Percentiles rank a stretch among this genome's conserved stretches.
Conservation (phyloP, 2,329 filamentous ascomycete species). For the Xylariaceae sp. region DNA sequence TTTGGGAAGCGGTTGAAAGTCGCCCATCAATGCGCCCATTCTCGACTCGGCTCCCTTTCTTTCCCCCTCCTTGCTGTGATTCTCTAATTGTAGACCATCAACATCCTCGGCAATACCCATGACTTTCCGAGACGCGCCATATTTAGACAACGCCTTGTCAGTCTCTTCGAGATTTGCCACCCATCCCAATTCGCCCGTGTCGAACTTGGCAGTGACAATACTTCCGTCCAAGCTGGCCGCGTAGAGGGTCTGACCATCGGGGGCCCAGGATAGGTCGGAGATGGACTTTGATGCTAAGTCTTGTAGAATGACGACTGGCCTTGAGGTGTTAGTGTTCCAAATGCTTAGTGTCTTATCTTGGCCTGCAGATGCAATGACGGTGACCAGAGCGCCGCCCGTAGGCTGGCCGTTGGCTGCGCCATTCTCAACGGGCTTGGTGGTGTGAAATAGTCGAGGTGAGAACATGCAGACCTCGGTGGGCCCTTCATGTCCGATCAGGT, state of each 20-base stretch:
- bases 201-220: conserved; percentile 78
- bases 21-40: conserved; percentile 98
- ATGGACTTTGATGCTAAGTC: conserved; percentile 89
- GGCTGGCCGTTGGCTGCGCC: conserved; percentile 47
- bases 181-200: conserved; percentile 84
- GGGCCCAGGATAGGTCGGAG: conserved; percentile 90
- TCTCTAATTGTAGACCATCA: conserved; percentile 81
- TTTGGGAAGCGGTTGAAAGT: conserved; percentile 58
- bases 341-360: conserved; percentile 95
- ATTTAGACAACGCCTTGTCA: conserved; percentile 88
- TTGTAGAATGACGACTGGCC: conserved; percentile 85
- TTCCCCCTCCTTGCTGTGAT: conserved; percentile 88
- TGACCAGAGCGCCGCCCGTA: conserved; percentile 59
- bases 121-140: conserved; percentile 80
- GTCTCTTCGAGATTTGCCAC: conserved; percentile 85
- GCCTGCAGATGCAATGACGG: conserved; percentile 93
- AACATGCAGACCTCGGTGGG: conserved; percentile 97
- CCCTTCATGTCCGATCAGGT: conserved; percentile 93
- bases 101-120: conserved; percentile 92
- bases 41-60: conserved; percentile 85
- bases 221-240: conserved; percentile 86
- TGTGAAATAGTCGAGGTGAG: conserved; percentile 84
- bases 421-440: conserved; percentile 60
- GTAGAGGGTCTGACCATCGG: conserved; percentile 84
- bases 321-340: conserved; percentile 94